phyloP scores from a whole-genome alignment of 345 rosid species.

The Psidium friedrichsthalianum region DNA sequence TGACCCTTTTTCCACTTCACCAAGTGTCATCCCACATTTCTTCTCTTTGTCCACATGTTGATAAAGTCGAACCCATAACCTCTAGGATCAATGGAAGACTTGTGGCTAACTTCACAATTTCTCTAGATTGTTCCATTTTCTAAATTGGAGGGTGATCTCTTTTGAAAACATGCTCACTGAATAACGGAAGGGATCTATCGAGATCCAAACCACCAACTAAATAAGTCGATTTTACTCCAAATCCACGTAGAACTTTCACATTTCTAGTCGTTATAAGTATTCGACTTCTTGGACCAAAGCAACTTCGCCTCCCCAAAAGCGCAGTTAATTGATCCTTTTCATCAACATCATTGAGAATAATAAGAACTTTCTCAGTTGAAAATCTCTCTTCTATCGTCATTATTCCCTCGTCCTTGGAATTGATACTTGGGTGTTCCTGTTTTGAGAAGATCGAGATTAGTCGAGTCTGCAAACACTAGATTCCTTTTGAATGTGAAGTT shows the following conservation, averaged over 20 bases:
- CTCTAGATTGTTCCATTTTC: background rate
- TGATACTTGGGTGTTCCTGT: background rate
- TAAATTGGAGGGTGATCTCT: background rate
- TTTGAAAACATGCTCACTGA: background rate
- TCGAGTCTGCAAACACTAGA: background rate
- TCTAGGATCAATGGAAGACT: background rate
- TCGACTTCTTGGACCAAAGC: background rate
- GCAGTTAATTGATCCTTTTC: background rate
- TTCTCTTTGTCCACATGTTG: background rate
- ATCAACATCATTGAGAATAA: conserved; percentile 2
- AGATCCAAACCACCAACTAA: background rate
- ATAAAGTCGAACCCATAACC: background rate
- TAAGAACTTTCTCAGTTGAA: background rate
- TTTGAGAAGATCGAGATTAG: background rate
- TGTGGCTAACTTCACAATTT: background rate
- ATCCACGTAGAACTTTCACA: background rate
- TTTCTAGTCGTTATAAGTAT: background rate
- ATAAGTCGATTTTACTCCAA: background rate
- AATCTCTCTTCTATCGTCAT: background rate
- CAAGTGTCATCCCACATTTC: background rate
- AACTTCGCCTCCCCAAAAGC: background rate
- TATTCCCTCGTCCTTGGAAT: background rate
- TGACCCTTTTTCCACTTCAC: background rate
- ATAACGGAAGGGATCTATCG: background rate
- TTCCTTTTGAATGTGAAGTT: background rate